Evolutionary conservation across 345 rosid genomes (phyloP).

Genomic region (Moricandia moricandioides): DNA sequence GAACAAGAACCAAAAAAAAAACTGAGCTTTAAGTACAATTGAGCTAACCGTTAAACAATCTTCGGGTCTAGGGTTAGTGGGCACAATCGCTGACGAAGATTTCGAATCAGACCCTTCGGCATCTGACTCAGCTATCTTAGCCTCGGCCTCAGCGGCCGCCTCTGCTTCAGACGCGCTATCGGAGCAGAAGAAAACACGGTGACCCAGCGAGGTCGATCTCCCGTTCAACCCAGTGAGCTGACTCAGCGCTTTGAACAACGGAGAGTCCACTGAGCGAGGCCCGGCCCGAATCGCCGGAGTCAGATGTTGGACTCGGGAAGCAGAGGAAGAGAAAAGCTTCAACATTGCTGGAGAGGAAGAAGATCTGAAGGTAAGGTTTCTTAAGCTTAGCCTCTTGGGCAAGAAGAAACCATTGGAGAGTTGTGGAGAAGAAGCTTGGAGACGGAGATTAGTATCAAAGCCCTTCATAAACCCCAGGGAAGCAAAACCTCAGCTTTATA

Average conservation of each 20-base stretch:
- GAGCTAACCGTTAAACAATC: constrained; percentile 80
- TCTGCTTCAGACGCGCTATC: constrained; percentile 38
- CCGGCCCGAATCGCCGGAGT: constrained; percentile 40
- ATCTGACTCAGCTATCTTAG: constrained; percentile 47
- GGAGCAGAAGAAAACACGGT: constrained; percentile 73
- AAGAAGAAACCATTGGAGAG: constrained; percentile 32
- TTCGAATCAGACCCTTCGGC: constrained; percentile 50
- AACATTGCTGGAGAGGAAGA: constrained; percentile 45
- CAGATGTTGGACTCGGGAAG: constrained; percentile 40
- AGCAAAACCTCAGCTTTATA: constrained; percentile 25
- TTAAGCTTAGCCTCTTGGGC: constrained; percentile 19
- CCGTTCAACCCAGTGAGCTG: constrained; percentile 45
- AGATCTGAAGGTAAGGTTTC: background rate
- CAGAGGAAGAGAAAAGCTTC: constrained; percentile 56
- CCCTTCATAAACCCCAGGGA: constrained; percentile 59
- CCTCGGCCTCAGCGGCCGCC: constrained; percentile 46
- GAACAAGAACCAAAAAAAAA: background rate
- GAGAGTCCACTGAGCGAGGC: constrained; percentile 31
- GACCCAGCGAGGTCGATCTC: constrained; percentile 34
- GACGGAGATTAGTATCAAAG: constrained; percentile 37
- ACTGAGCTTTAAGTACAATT: background rate
- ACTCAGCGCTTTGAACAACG: constrained; percentile 47
- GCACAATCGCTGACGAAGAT: constrained; percentile 75
- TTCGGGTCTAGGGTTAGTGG: constrained; percentile 75
- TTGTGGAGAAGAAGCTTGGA: constrained; percentile 7